Conservation (phyloP, 1,284 basidiomycete species). For the Phellopilus nigrolimitatus region DNA sequence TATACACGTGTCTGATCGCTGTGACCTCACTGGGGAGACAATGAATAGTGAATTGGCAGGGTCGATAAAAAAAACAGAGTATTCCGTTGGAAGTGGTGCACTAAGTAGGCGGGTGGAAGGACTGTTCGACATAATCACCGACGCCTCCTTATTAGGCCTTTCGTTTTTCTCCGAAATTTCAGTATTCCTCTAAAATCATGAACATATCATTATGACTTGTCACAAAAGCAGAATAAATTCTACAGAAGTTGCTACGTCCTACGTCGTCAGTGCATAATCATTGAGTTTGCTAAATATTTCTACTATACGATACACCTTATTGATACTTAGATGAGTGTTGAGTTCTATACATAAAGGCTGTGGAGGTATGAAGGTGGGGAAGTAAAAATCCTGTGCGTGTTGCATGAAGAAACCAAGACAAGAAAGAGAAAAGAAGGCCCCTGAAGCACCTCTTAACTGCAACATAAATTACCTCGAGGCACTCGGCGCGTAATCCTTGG, state of each 20-base stretch:
- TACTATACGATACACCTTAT: neutral
- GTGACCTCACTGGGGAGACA: constrained; percentile 5
- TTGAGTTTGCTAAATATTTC: neutral
- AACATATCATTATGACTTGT: too few species aligned
- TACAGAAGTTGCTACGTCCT: too few species aligned
- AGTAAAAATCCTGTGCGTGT: neutral
- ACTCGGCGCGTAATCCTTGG: constrained; percentile 26
- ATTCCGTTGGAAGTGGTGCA: too few species aligned
- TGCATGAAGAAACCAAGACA: neutral
- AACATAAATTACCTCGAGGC: constrained; percentile 1
- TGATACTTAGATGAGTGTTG: neutral
- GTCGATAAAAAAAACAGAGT: neutral
- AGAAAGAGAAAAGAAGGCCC: neutral
- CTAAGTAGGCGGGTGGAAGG: too few species aligned
- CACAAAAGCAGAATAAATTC: too few species aligned
- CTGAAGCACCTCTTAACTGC: neutral
- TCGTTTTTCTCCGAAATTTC: too few species aligned
- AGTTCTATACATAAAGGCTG: neutral
- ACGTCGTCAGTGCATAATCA: too few species aligned
- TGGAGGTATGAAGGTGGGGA: neutral
- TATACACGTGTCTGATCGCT: constrained; percentile 9
- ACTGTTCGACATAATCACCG: too few species aligned
- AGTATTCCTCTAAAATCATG: too few species aligned
- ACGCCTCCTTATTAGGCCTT: too few species aligned
- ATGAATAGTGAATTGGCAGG: neutral